These are phyloP conservation scores for Neopestalotiopsis clavispora DNA, from an alignment of 2,329 filamentous ascomycete species.

Conservation along the genomic window DNA sequence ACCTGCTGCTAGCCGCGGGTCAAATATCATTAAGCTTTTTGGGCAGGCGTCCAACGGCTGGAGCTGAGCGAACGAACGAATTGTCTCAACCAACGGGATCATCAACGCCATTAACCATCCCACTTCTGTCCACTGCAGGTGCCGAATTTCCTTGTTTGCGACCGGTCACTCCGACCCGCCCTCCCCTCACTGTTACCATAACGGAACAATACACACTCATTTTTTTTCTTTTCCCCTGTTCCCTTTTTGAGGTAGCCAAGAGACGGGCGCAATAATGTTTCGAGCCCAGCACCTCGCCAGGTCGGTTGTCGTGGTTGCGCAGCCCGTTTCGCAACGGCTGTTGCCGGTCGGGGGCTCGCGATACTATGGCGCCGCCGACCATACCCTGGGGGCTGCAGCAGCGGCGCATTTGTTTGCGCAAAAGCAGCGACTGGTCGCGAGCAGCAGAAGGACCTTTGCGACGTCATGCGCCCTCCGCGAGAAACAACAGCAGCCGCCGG, in stretches of 20 bases:
- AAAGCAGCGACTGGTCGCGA: not conserved
- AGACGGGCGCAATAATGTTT: constrained; percentile 7
- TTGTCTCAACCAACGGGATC: constrained; percentile 3
- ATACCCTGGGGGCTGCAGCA: not conserved
- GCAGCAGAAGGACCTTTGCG: not conserved
- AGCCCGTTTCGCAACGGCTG: not conserved
- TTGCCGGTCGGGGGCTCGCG: not conserved
- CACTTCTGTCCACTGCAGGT: not conserved
- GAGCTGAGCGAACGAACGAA: not conserved
- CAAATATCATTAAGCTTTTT: constrained; percentile 4
- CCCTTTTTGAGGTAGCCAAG: not conserved
- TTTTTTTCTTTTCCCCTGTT: not conserved
- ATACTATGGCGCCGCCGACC: not conserved
- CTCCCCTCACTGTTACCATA: not conserved
- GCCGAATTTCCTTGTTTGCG: not conserved
- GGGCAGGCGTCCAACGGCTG: constrained; percentile 4
- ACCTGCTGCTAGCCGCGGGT: constrained; percentile 7
- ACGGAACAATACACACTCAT: not conserved
- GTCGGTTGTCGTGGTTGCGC: not conserved
- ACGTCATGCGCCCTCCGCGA: not conserved
- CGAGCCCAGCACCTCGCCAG: constrained; percentile 3
- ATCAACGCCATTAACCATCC: not conserved
- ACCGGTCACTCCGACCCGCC: constrained; percentile 2
- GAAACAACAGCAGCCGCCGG: not conserved
- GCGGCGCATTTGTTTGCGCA: not conserved